A percentile compares a stretch with the other conserved stretches of the same genome.
phyloP scores from a whole-genome alignment of 1,139 yeast species.

The Geotrichum reessii region DNA sequence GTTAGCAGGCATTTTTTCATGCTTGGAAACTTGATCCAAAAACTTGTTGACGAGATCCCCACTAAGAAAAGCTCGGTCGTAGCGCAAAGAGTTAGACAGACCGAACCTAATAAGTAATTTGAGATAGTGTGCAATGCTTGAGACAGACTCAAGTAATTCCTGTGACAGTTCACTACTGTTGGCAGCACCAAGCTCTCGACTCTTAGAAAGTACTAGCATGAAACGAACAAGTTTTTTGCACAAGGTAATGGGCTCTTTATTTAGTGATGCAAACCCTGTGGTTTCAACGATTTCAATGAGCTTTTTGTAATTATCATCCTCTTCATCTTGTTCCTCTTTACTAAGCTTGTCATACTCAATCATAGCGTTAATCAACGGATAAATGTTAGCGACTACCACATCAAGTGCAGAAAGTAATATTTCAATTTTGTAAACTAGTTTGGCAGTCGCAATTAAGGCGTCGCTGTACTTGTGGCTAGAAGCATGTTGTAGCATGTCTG shows the following conservation, averaged over 20 bases:
- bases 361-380: conserved; percentile 23
- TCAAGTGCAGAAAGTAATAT: conserved; percentile 76
- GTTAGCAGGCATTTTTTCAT: conserved; percentile 40
- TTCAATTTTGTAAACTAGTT: conserved; percentile 67
- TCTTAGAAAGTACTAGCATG: conserved; percentile 40
- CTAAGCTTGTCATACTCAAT: conserved; percentile 12
- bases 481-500: conserved; percentile 86
- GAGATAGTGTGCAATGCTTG: conserved; percentile 89
- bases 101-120: conserved; percentile 81
- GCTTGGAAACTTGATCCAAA: conserved; percentile 47
- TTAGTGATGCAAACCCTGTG: conserved; percentile 31
- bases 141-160: conserved; percentile 71
- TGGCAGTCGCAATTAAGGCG: conserved; percentile 70
- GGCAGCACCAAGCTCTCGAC: conserved; percentile 31
- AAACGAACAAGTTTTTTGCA: conserved; percentile 44
- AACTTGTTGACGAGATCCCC: conserved; percentile 61
- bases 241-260: conserved; percentile 80
- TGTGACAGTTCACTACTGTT: conserved; percentile 37
- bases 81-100: conserved; percentile 63
- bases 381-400: conserved; percentile 31
- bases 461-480: conserved; percentile 68
- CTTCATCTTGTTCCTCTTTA: conserved; percentile 19
- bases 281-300: conserved; percentile 13
- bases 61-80: conserved; percentile 54
- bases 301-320: conserved; percentile 15